A percentile compares a stretch with the other conserved stretches of the same genome.
These are phyloP conservation scores for Neurospora sp. DNA, from an alignment of 2,329 filamentous ascomycete species.

Conservation along the genomic window DNA sequence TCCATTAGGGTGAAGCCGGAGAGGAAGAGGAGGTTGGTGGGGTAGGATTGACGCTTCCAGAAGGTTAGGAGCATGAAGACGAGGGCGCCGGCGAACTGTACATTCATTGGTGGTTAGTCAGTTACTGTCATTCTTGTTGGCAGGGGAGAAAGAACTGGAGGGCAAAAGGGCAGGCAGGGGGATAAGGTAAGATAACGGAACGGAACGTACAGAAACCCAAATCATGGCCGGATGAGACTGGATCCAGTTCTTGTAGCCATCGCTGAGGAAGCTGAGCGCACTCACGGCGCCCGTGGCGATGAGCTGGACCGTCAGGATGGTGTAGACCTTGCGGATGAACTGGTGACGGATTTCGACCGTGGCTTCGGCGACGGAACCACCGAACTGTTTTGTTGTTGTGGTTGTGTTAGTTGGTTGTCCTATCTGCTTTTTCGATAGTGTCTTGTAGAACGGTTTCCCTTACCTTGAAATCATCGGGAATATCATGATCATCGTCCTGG, in stretches of 20 bases:
- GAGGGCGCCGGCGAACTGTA: conserved; percentile 65
- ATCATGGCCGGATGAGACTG: conserved; percentile 75
- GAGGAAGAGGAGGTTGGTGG: conserved; percentile 89
- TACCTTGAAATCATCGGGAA: conserved; percentile 96
- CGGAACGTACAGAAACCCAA: conserved; percentile 60
- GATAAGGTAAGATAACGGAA: neutral
- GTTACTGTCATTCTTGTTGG: conserved; percentile 11
- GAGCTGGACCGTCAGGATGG: conserved; percentile 92
- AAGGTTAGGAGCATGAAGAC: conserved; percentile 79
- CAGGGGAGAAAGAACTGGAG: neutral
- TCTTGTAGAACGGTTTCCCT: neutral
- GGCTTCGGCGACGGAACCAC: conserved; percentile 84
- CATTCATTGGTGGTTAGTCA: neutral
- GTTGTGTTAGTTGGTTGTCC: neutral
- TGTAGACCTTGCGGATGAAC: conserved; percentile 95
- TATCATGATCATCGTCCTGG: conserved; percentile 56
- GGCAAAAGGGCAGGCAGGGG: neutral
- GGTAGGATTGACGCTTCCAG: conserved; percentile 95
- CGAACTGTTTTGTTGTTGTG: conserved; percentile 51
- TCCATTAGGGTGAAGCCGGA: conserved; percentile 82
- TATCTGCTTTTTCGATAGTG: neutral
- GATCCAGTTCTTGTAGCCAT: conserved; percentile 74
- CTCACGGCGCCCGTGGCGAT: conserved; percentile 73
- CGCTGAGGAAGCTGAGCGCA: conserved; percentile 76
- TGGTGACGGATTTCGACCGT: conserved; percentile 94